Conservation (phyloP, 2,329 filamentous ascomycete species). For the Aspergillaceae sp. region DNA sequence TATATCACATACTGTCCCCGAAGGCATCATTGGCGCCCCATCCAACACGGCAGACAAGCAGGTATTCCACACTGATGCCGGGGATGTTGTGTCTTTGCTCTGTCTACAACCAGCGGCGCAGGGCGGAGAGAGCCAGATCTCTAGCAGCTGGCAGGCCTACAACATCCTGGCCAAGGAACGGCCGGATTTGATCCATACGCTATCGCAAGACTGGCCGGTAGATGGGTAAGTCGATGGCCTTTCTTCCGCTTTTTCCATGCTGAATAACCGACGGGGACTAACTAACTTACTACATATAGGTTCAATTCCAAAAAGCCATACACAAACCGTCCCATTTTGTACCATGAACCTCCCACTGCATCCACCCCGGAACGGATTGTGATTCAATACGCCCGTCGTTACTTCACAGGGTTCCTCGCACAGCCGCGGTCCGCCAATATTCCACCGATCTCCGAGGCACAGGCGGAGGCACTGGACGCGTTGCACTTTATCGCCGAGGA, state of each 20-base stretch:
- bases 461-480: conserved; percentile 1
- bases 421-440: not conserved
- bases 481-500: not conserved
- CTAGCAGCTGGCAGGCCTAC: conserved; percentile 42
- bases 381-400: conserved; percentile 49
- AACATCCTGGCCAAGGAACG: conserved; percentile 41
- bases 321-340: not conserved
- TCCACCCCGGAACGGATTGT: conserved; percentile 42
- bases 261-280: too few species aligned
- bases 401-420: conserved; percentile 41
- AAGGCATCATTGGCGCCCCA: too few species aligned
- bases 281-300: too few species aligned
- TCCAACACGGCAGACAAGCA: conserved; percentile 4
- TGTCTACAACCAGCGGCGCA: conserved; percentile 33
- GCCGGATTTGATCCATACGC: conserved; percentile 41
- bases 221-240: not conserved
- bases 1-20: not conserved
- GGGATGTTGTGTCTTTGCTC: conserved; percentile 43
- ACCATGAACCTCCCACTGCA: conserved; percentile 27
- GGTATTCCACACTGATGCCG: conserved; percentile 45
- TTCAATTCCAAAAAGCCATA: too few species aligned
- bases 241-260: too few species aligned
- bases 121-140: conserved; percentile 43
- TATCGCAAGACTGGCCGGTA: conserved; percentile 36
- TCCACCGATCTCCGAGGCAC: not conserved